phyloP scores from a whole-genome alignment of 129 eudicot genomes.

The Erigeron canadensis region DNA sequence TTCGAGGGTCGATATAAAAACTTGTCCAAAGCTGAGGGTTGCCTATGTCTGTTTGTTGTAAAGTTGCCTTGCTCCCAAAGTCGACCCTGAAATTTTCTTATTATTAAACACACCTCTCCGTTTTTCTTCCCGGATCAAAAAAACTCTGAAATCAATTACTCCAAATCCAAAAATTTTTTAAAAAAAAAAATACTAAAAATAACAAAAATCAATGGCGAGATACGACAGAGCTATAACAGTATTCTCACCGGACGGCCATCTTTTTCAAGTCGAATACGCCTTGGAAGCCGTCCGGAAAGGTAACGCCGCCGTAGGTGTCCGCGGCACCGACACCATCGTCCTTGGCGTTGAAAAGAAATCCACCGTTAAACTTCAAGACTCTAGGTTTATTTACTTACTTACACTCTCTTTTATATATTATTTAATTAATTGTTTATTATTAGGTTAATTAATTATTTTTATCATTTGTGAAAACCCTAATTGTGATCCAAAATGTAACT shows the following conservation, averaged over 20 bases:
- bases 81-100: neutral
- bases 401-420: no score
- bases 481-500: no score
- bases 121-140: neutral
- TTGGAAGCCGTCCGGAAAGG: slow-evolving; percentile 95
- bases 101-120: no score
- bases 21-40: no score
- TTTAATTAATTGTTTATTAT: no score
- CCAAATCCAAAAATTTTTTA: neutral
- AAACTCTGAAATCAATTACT: no score
- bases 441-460: no score
- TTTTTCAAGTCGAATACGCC: slow-evolving; percentile 89
- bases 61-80: no score
- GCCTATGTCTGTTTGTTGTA: no score
- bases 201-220: slow-evolving; percentile 51
- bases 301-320: slow-evolving; percentile 94
- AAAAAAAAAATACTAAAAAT: no score
- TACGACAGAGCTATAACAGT: slow-evolving; percentile 95
- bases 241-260: slow-evolving; percentile 93
- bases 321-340: slow-evolving; percentile 80
- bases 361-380: slow-evolving; percentile 85
- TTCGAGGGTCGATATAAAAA: no score
- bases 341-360: slow-evolving; percentile 94
- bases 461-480: no score
- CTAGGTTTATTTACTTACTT: slow-evolving; percentile 43